Conservation (phyloP, 1,284 basidiomycete species). For the Ustilago loliicola region DNA sequence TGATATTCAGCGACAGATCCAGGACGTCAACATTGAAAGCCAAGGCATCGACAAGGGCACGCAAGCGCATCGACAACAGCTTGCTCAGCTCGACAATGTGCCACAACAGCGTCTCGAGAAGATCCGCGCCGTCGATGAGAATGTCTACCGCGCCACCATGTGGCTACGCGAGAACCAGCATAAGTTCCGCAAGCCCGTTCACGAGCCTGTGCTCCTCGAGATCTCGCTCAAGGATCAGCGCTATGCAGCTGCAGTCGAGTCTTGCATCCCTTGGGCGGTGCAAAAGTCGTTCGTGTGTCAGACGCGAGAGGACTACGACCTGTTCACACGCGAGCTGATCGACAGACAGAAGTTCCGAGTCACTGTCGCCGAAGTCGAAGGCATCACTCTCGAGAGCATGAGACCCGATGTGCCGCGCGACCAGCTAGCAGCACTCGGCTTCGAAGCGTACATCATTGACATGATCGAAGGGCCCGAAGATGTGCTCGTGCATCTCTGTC, state of each 20-base stretch:
- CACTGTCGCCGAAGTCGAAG: conserved; percentile 68
- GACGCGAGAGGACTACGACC: conserved; percentile 83
- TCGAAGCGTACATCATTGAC: conserved; percentile 87
- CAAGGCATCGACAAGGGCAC: conserved; percentile 27
- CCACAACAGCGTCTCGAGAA: conserved; percentile 57
- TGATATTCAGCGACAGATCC: conserved; percentile 38
- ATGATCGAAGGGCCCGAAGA: conserved; percentile 74
- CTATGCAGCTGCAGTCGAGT: conserved; percentile 82
- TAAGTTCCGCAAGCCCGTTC: conserved; percentile 83
- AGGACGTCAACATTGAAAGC: conserved; percentile 41
- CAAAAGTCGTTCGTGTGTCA: conserved; percentile 88
- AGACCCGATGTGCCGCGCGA: conserved; percentile 43
- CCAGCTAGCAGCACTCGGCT: conserved; percentile 78
- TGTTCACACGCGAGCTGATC: conserved; percentile 74
- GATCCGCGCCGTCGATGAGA: conserved; percentile 74
- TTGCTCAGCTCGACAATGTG: conserved; percentile 57
- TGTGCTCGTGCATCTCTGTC: conserved; percentile 71
- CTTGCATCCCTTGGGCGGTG: conserved; percentile 75
- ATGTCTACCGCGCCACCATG: conserved; percentile 78
- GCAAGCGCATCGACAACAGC: conserved; percentile 29
- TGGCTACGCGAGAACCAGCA: conserved; percentile 82
- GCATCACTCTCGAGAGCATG: conserved; percentile 35
- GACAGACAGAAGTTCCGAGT: conserved; percentile 74
- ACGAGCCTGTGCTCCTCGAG: conserved; percentile 82
- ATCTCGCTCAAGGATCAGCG: conserved; percentile 78